phyloP scores from a whole-genome alignment of 2,329 filamentous ascomycete genomes.

The Alternaria gaisen region DNA sequence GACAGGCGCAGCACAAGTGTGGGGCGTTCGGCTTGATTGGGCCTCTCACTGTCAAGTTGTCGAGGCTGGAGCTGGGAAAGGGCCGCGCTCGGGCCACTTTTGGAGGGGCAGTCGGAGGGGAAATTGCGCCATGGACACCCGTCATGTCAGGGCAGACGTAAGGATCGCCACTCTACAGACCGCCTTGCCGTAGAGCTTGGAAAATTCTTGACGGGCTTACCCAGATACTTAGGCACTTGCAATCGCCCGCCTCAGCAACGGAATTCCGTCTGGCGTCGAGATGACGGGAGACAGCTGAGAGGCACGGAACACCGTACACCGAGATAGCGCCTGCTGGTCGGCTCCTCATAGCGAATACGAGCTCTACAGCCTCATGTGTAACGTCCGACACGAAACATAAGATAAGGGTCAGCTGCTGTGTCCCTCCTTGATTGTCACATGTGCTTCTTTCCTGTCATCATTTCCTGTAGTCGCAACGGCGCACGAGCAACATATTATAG shows the following conservation, averaged over 20 bases:
- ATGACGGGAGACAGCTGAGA: background rate
- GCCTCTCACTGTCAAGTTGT: constrained; percentile 5
- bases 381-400: background rate
- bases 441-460: background rate
- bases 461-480: background rate
- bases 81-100: constrained; percentile 17
- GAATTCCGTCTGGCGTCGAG: background rate
- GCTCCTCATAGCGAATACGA: constrained; percentile 17
- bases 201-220: background rate
- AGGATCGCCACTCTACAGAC: background rate
- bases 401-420: background rate
- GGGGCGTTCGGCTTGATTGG: constrained; percentile 18
- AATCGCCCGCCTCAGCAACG: background rate
- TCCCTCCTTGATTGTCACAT: background rate
- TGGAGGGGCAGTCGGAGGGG: constrained; percentile 25
- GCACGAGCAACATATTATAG: background rate
- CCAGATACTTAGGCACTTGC: background rate
- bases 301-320: background rate
- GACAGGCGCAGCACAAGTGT: constrained; percentile 16
- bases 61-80: constrained; percentile 7
- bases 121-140: constrained; percentile 10
- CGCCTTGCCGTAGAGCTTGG: background rate
- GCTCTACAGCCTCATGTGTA: background rate
- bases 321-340: background rate
- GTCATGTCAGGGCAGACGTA: constrained; percentile 19